Conservation (phyloP, 495 filamentous ascomycete species). For the Cercophora samala region DNA sequence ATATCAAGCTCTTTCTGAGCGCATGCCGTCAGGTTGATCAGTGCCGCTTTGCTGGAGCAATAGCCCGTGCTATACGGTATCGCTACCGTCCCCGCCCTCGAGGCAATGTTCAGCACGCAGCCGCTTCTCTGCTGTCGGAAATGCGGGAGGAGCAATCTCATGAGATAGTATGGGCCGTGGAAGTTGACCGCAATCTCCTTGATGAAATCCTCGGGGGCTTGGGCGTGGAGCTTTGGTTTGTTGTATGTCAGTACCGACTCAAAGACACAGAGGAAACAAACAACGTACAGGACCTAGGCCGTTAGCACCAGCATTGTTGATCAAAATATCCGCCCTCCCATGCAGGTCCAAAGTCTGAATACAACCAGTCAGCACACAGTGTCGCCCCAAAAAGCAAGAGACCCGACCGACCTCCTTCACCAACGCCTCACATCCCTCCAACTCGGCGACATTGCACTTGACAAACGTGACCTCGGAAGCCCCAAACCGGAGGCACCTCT, state of each 20-base stretch:
- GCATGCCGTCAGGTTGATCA: constrained; percentile 37
- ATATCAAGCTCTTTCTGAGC: constrained; percentile 34
- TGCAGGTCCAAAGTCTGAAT: constrained; percentile 16
- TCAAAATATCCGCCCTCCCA: constrained; percentile 28
- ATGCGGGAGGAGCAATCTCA: constrained; percentile 31
- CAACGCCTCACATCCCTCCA: constrained; percentile 29
- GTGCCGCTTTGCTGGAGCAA: constrained; percentile 36
- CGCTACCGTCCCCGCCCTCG: constrained; percentile 32
- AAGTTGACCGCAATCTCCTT: constrained; percentile 58
- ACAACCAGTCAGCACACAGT: background rate
- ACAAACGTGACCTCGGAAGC: constrained; percentile 27
- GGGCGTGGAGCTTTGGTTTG: constrained; percentile 24
- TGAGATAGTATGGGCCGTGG: constrained; percentile 45
- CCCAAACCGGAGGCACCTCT: constrained; percentile 24
- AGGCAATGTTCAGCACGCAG: constrained; percentile 36
- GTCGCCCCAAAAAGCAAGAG: background rate
- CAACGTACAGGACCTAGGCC: constrained; percentile 27
- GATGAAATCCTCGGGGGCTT: constrained; percentile 45
- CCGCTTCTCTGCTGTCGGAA: constrained; percentile 28
- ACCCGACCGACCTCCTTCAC: constrained; percentile 24
- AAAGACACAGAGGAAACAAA: background rate
- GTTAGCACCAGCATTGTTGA: constrained; percentile 39
- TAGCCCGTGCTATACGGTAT: constrained; percentile 35
- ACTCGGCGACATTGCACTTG: constrained; percentile 30
- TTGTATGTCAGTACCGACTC: background rate